Evolutionary conservation across 176 grass and related monocot species (phyloP), one percentile per base, ranked within the genome.

Genomic region (Oryza officinalis): DNA sequence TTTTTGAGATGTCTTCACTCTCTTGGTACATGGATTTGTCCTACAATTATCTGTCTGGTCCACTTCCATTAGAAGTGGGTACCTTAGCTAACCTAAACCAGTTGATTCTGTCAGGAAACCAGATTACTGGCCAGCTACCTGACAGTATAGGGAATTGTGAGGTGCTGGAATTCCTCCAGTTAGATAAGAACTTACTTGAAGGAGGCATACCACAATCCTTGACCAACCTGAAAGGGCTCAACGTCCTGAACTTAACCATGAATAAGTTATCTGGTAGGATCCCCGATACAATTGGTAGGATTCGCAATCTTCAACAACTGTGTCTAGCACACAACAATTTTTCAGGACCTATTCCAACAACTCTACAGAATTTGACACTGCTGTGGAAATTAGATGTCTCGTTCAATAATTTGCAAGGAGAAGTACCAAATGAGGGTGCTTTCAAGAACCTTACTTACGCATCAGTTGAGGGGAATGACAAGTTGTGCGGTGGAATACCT

Each of bases 131-230:
- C 0, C 0, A 78, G 14, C 85, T 94, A 67, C 87, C 89, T 4
- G 22, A 54, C 2, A 67, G n/a, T 6, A 67, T 86, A 18, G 76
- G 65, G 0, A 35, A 80, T 3, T 89, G 87, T 10, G 23, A 5
- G 2, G 38, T 77, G 18, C 33, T 95, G 9, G 20, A 82, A 68
- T 17, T 1, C 0, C 69, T 90, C 8, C 5, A 10, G 52, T 3
- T 95, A 60, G 88, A 79, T 30, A 28, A 15, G 0, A 95, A 95
- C 67, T 82, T 18, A 5, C 74, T 92, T 10, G 27, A 67, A 0
- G 80, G 83, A 72, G 60, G 10, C 54, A 89, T 92, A 72, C 83
- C 86, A 20, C 7, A 17, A 41, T 67, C 66, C 18, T 3, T 95
- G 8, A 75, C 0, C 10, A 88, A 85, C 10, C 26, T 87, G 25